Percentiles rank a stretch among this genome's conserved stretches.
Conservation (phyloP, 495 filamentous ascomycete genomes). For the Cairneyella variabilis region DNA sequence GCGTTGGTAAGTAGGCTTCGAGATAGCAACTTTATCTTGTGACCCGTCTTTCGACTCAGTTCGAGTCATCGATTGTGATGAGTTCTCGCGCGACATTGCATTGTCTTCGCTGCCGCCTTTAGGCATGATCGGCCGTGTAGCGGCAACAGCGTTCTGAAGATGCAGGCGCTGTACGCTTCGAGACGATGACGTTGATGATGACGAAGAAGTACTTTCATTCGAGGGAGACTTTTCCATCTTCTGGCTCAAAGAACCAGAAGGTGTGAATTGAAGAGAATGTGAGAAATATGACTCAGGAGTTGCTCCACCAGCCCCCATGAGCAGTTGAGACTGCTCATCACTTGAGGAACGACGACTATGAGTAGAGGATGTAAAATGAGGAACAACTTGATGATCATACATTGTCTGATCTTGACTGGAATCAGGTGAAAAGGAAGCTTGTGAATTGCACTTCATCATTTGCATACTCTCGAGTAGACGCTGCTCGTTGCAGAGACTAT, state of each 20-base stretch:
- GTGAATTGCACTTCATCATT: conserved; percentile 28
- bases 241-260: conserved; percentile 24
- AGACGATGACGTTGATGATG: conserved; percentile 24
- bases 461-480: conserved; percentile 22
- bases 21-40: conserved; percentile 58
- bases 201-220: conserved; percentile 29
- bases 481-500: conserved; percentile 24
- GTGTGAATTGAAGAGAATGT: conserved; percentile 25
- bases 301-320: conserved; percentile 31
- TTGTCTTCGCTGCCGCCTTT: conserved; percentile 28
- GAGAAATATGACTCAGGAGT: conserved; percentile 32
- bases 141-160: conserved; percentile 18
- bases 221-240: conserved; percentile 36
- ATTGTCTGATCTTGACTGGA: conserved; percentile 20
- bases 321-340: conserved; percentile 25
- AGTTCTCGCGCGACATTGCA: conserved; percentile 25
- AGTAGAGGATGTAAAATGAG: conserved; percentile 19
- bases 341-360: conserved; percentile 21
- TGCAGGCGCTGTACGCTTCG: conserved; percentile 25
- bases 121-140: conserved; percentile 23
- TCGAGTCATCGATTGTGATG: conserved; percentile 48
- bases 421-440: conserved; percentile 22
- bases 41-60: conserved; percentile 55
- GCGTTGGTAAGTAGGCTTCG: conserved; percentile 69
- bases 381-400: conserved; percentile 25